Evolutionary conservation across 306 rosid species (phyloP), one percentile per base, ranked within the genome.

Genomic region (Dryas octopetala): DNA sequence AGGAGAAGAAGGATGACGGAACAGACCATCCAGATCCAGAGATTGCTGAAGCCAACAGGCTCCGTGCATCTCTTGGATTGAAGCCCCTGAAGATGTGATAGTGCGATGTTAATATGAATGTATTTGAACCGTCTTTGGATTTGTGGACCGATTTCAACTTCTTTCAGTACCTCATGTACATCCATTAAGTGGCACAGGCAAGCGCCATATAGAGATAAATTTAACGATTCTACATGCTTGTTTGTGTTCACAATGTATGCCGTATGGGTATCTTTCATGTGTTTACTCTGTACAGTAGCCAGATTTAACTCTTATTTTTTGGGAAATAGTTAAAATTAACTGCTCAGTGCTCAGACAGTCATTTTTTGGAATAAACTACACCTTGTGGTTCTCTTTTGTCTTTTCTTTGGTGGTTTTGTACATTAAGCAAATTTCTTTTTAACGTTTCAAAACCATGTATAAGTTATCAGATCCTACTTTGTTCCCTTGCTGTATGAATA

Each of bases 11-110:
- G 78, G 92, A 84, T 70, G 94, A 83, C 23, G 98, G 99, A 2
- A 95, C 90, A 26, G 95, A 89, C 77, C 97, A 91, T 82, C 95
- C 96, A 7, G 86, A 91, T 85, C 93, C 93, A 7, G 96, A 91
- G 74, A 91, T 91, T 66, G 97, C 97, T 12, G 97, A 83, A 81
- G 90, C 93, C 10, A 91, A 91, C 88, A 85, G 76, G 83, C 62
- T 92, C 11, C 87, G 97, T 13, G 97, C 97, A 13, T 72, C 96
- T 58, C 89, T 92, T 48, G 99, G 99, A 74, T 62, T 95, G 96
- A 93, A 93, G 79, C 98, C 98, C 6, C 83, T 93, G 74, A 91
- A 75, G 80, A 49, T 57, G 45, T 44, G 53, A 46, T 47, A 43
- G 67, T 59, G 9, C 49, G 38, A 73, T 9, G 14, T 12, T 17